These are phyloP conservation scores for Xylaria sp. DNA, from an alignment of 495 filamentous ascomycete genomes.

Conservation along the genomic window DNA sequence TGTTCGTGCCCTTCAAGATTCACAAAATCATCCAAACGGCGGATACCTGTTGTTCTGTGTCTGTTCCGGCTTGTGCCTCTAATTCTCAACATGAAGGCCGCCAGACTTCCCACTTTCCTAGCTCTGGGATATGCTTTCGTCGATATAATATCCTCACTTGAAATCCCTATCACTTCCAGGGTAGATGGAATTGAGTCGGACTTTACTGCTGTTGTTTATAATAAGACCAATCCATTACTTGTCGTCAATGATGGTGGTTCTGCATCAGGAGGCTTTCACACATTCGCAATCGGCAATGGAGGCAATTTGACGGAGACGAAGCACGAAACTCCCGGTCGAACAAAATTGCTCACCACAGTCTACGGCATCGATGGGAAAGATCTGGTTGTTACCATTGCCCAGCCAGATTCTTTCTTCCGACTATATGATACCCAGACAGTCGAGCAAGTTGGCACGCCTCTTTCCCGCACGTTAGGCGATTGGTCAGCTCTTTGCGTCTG, in stretches of 20 bases:
- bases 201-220: slow-evolving; percentile 31
- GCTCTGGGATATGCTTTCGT: background rate
- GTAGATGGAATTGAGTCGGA: slow-evolving; percentile 34
- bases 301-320: slow-evolving; percentile 27
- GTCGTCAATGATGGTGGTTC: slow-evolving; percentile 44
- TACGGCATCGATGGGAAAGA: slow-evolving; percentile 36
- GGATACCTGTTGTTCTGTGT: background rate
- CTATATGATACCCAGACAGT: slow-evolving; percentile 35
- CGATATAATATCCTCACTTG: background rate
- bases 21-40: no score
- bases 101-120: background rate
- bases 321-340: slow-evolving; percentile 40
- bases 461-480: slow-evolving; percentile 39
- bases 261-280: slow-evolving; percentile 37
- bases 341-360: slow-evolving; percentile 41
- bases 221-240: slow-evolving; percentile 33
- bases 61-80: background rate
- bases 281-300: slow-evolving; percentile 32
- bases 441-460: slow-evolving; percentile 32
- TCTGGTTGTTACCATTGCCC: slow-evolving; percentile 40
- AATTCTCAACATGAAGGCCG: background rate
- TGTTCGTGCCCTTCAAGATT: background rate
- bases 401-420: slow-evolving; percentile 42
- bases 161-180: slow-evolving; percentile 33
- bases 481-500: slow-evolving; percentile 44